Evolutionary conservation across 2,329 filamentous ascomycete species (phyloP), one percentile per base, ranked within the genome.

Genomic region (Aureobasidium subglaciale): DNA sequence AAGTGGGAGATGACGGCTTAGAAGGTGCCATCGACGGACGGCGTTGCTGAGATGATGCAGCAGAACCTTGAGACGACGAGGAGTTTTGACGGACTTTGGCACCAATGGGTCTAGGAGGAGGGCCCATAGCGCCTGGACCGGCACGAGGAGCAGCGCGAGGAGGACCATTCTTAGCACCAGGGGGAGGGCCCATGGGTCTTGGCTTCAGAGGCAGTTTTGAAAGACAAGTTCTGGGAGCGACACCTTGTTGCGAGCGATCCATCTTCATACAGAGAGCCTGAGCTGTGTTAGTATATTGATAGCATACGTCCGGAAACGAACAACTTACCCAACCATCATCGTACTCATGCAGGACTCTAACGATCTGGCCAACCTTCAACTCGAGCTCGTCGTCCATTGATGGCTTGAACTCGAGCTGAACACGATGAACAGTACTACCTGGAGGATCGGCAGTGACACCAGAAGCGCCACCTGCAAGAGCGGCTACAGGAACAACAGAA

Each of bases 311-410:
- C 24, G 18, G 9, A 18, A 2, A 13, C 34, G 40, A 37, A 16
- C 15, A 29, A 79, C 87, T 80, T 81, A 92, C 88, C 93, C 93
- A 99, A 65, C 93, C 93, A 73, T 99, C 93, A 68, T 99, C 93
- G 65, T 97, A 99, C 72, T 96, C 91, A 67, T 97, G 92, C 52
- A 97, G 78, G 61, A 99, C 77, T 61, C 92, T 83, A 49, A 97
- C 89, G 46, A 99, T 78, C 60, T 95, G 85, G 52, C 93, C 93
- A 57, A 86, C 82, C 60, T 77, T 81, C 41, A 99, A 79, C 60
- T 84, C 87, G 66, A 99, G 78, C 72, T 99, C 93, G 67, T 99
- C 93, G 5, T 90, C 87, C 79, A 97, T 86, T 3, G 88, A 92
- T 24, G 93, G 91, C 69, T 84, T 87, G 72, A 97, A 99, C 70